These are phyloP conservation scores for Domatiomyces globalis DNA, from an alignment of 2,329 filamentous ascomycete genomes.

Conservation along the genomic window DNA sequence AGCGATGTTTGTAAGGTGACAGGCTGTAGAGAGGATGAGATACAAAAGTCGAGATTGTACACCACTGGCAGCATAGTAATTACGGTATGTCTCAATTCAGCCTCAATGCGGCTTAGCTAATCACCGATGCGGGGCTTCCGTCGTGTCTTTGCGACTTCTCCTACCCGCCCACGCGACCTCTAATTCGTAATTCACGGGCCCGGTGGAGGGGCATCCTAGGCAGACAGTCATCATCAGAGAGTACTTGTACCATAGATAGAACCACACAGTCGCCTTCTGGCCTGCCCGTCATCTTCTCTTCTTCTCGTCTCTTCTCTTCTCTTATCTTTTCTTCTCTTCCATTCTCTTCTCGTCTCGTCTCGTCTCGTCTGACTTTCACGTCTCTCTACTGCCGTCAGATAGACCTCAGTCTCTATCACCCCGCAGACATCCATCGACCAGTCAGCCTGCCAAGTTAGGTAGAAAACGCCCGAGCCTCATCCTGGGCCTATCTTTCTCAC, in stretches of 20 bases:
- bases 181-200: background rate
- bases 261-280: background rate
- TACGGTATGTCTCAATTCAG: background rate
- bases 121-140: background rate
- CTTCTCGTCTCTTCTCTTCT: background rate
- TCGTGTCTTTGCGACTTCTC: background rate
- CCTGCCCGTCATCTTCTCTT: background rate
- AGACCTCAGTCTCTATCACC: too few species aligned
- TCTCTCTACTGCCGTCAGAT: background rate
- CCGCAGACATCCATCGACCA: too few species aligned
- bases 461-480: too few species aligned
- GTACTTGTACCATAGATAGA: background rate
- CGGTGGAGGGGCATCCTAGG: background rate
- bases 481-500: too few species aligned
- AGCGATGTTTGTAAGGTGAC: background rate
- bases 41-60: background rate
- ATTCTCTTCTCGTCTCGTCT: background rate
- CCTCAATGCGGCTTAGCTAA: background rate
- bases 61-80: background rate
- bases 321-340: background rate
- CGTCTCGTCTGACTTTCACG: background rate
- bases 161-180: background rate
- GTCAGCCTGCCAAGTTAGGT: too few species aligned
- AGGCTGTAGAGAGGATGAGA: background rate
- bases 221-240: background rate